phyloP scores from a whole-genome alignment of 768 basidiomycete genomes.

The Kwoniella sp. region DNA sequence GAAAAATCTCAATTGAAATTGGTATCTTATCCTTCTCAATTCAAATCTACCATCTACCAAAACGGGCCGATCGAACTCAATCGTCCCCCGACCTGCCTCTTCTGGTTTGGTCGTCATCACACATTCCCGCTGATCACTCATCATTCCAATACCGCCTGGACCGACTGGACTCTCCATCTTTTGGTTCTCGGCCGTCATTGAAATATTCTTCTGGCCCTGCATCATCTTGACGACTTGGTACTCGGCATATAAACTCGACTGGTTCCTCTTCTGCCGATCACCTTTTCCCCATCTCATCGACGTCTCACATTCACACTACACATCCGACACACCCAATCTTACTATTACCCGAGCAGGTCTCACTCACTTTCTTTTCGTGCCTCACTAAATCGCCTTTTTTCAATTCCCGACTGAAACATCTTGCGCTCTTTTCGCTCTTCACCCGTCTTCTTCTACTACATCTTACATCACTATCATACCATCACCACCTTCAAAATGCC shows the following conservation, averaged over 20 bases:
- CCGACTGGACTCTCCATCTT: conserved; percentile 6
- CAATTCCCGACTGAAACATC: background rate
- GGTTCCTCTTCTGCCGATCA: background rate
- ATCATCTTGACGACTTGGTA: background rate
- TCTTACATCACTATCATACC: conserved; percentile 10
- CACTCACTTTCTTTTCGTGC: conserved; percentile 16
- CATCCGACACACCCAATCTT: conserved; percentile 1
- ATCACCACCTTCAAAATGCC: conserved; percentile 35
- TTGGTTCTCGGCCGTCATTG: conserved; percentile 22
- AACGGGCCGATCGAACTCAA: background rate
- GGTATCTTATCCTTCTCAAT: background rate
- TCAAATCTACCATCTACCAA: background rate
- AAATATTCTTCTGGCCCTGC: conserved; percentile 5
- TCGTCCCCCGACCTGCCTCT: background rate
- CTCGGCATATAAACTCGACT: conserved; percentile 4
- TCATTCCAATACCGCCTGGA: conserved; percentile 23
- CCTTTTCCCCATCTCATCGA: background rate
- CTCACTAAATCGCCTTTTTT: background rate
- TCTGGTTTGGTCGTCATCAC: conserved; percentile 1
- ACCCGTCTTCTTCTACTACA: conserved; percentile 3
- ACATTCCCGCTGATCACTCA: background rate
- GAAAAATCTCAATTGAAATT: background rate
- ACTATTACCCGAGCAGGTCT: conserved; percentile 27
- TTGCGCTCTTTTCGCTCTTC: conserved; percentile 16
- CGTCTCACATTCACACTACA: background rate